phyloP scores from a whole-genome alignment of 108 stramenopile genomes.

The Thalassiosira profunda region DNA sequence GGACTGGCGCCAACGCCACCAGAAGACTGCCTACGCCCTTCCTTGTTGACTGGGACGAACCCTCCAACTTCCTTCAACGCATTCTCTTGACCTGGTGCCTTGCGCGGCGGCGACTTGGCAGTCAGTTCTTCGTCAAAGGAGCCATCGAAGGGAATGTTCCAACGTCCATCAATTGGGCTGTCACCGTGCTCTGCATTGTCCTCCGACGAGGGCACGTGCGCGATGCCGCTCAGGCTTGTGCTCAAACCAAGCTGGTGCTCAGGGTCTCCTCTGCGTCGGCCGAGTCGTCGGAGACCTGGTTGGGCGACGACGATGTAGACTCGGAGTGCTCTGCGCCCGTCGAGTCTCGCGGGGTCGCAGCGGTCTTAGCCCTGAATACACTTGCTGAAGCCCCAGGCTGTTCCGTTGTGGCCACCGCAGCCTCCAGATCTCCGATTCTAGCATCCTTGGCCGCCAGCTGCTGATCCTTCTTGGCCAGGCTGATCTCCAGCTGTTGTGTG shows the following conservation, averaged over 20 bases:
- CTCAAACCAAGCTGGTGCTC: background rate
- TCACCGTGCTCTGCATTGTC: background rate
- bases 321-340: background rate
- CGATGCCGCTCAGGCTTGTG: background rate
- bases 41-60: constrained; percentile 9
- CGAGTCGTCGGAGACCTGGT: constrained; percentile 3
- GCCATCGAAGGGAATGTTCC: constrained; percentile 19
- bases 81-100: background rate
- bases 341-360: background rate
- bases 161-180: background rate
- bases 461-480: constrained; percentile 1
- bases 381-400: too few relatives aligned
- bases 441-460: background rate
- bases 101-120: background rate
- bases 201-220: constrained; percentile 1
- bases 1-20: background rate
- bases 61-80: background rate
- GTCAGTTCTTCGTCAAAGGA: background rate
- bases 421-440: background rate
- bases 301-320: background rate
- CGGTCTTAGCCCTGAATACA: too few relatives aligned
- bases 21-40: background rate
- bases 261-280: background rate
- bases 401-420: background rate
- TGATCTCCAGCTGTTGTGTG: constrained; percentile 12